Evolutionary conservation across 1,284 basidiomycete species (phyloP), one percentile per base, ranked within the genome.

Genomic region (Apiotrichum mycotoxinovorans): DNA sequence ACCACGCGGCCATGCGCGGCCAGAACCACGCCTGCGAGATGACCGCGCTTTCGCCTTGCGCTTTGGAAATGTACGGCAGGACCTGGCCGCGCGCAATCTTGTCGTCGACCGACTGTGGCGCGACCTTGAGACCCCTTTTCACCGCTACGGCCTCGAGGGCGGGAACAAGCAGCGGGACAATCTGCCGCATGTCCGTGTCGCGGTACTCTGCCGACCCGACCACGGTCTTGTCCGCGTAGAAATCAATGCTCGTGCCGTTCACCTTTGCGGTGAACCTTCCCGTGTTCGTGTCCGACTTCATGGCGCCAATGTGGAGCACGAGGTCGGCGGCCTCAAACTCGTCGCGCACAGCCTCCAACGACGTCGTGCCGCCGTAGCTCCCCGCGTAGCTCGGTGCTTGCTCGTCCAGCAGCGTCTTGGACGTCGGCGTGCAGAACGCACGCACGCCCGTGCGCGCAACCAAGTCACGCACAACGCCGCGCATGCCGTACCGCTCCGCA

Each of bases 231-330:
- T 86, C 84, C 0, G 89, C 91, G 75, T 97, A 94, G 18, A 97
- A 80, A 85, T 93, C 80, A 56, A 81, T 73, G 11, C 71, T 72
- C 54, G 72, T 60, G n/a, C n/a, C n/a, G n/a, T 78, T 88, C 87
- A 57, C n/a, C n/a, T n/a, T n/a, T n/a, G n/a, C n/a, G 74, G 81
- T 56, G 86, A 85, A 70, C 52, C 69, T 77, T 48, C 74, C 77
- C 35, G 74, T 75, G 68, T 98, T 97, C 81, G 94, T 95, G 74
- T 98, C 94, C 57, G 83, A 86, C 77, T 85, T 85, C 51, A 96
- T 78, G 0, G 81, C 79, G n/a, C 94, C 94, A 58, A 96, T 80
- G 35, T 87, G 88, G 33, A 98, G 78, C 56, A 94, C 86, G 48
- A 96, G 80, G 69, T 90, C 91, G 9, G 92, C 86, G 1, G 72